Evolutionary conservation across 768 basidiomycete genomes (phyloP).

Genomic region (Macrolepiota fuliginosa): DNA sequence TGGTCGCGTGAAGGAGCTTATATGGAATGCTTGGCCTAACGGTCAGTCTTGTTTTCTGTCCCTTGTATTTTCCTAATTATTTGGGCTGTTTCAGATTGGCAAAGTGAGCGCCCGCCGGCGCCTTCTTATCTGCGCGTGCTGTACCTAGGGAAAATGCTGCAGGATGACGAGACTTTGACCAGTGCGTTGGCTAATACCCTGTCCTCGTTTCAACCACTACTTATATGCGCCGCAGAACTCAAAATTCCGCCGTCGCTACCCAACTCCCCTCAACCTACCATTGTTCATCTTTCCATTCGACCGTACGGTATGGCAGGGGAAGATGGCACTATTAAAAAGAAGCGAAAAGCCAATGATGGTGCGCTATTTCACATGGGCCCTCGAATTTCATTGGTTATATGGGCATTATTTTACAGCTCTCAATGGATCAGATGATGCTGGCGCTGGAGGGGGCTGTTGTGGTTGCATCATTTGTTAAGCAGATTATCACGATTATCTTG

Average conservation of each 20-base stretch:
- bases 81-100: constrained; percentile 53
- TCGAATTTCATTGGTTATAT: background rate
- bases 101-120: constrained; percentile 73
- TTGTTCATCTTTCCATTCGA: constrained; percentile 75
- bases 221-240: constrained; percentile 24
- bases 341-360: constrained; percentile 30
- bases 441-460: constrained; percentile 13
- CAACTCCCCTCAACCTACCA: constrained; percentile 42
- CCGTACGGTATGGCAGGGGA: constrained; percentile 51
- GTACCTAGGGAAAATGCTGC: constrained; percentile 77
- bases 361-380: constrained; percentile 12
- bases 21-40: constrained; percentile 80
- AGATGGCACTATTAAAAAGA: constrained; percentile 57
- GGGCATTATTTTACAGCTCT: constrained; percentile 1
- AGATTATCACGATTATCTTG: background rate
- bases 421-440: background rate
- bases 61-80: background rate
- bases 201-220: background rate
- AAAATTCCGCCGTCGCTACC: constrained; percentile 29
- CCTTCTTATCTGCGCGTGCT: constrained; percentile 75
- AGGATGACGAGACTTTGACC: constrained; percentile 75
- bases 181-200: constrained; percentile 39
- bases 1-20: constrained; percentile 78
- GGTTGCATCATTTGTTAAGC: constrained; percentile 17
- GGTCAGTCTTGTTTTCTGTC: constrained; percentile 39